phyloP scores from a whole-genome alignment of 2,329 filamentous ascomycete species.

The Phoma herbarum region DNA sequence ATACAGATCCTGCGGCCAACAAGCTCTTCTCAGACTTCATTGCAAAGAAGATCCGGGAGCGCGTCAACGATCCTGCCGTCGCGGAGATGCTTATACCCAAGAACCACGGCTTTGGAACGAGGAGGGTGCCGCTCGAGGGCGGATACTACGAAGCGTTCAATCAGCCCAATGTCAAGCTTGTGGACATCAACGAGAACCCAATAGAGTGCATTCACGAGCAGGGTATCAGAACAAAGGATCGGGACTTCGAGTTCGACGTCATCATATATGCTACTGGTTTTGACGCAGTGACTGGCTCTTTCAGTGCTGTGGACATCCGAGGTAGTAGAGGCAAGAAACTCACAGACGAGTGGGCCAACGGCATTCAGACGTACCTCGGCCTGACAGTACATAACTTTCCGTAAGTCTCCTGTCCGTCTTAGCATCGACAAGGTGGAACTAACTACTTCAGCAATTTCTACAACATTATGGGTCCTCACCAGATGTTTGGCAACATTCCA shows the following conservation, averaged over 20 bases:
- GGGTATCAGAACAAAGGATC: slow-evolving; percentile 58
- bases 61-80: slow-evolving; percentile 54
- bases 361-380: slow-evolving; percentile 40
- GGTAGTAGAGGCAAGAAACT: slow-evolving; percentile 26
- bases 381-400: slow-evolving; percentile 40
- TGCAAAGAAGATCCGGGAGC: slow-evolving; percentile 49
- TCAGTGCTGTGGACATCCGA: slow-evolving; percentile 19
- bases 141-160: slow-evolving; percentile 53
- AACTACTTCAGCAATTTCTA: slow-evolving; percentile 5
- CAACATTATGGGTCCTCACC: slow-evolving; percentile 13
- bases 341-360: slow-evolving; percentile 30
- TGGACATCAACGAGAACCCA: slow-evolving; percentile 49
- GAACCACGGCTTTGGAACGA: slow-evolving; percentile 41
- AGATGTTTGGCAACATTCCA: slow-evolving; percentile 39
- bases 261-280: slow-evolving; percentile 60
- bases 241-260: slow-evolving; percentile 61
- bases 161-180: slow-evolving; percentile 58
- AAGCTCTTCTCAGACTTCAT: slow-evolving; percentile 38
- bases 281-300: slow-evolving; percentile 53
- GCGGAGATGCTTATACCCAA: slow-evolving; percentile 54
- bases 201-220: slow-evolving; percentile 59
- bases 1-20: slow-evolving; percentile 37
- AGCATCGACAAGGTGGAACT: background rate
- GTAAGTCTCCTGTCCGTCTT: slow-evolving; percentile 39
- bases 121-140: slow-evolving; percentile 36